phyloP scores from a whole-genome alignment of 495 filamentous ascomycete genomes.

The Aspergillus coremiiformis region DNA sequence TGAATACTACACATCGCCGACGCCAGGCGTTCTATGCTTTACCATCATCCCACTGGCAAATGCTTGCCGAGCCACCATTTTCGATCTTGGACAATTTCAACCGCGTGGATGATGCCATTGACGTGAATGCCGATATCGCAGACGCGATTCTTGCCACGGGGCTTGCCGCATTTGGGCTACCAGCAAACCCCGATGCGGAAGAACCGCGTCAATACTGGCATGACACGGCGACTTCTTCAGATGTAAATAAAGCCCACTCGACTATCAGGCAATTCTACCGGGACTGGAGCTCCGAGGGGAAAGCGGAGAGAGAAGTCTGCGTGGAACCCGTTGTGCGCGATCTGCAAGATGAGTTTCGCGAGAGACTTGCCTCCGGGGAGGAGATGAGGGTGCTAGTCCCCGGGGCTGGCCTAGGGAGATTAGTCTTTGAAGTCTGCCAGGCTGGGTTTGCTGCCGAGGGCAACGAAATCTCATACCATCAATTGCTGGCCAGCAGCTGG shows the following conservation, averaged over 20 bases:
- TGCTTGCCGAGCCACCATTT: constrained; percentile 75
- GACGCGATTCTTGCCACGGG: constrained; percentile 63
- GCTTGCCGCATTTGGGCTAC: constrained; percentile 55
- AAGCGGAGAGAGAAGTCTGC: constrained; percentile 62
- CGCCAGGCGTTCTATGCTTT: constrained; percentile 87
- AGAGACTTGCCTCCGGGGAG: constrained; percentile 18
- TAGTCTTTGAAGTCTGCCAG: constrained; percentile 79
- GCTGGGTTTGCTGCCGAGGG: constrained; percentile 73
- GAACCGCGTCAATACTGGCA: constrained; percentile 50
- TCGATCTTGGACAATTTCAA: constrained; percentile 69
- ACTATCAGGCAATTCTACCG: constrained; percentile 90
- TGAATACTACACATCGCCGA: constrained; percentile 80
- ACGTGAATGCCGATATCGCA: constrained; percentile 77
- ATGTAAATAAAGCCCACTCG: constrained; percentile 84
- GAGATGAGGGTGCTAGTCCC: constrained; percentile 70
- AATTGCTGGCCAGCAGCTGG: constrained; percentile 79
- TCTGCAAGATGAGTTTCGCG: constrained; percentile 48
- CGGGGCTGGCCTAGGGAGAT: constrained; percentile 78
- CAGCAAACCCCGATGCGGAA: constrained; percentile 22
- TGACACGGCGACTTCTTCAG: constrained; percentile 54
- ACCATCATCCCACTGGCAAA: constrained; percentile 70
- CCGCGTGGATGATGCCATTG: constrained; percentile 79
- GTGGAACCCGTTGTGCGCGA: constrained; percentile 64
- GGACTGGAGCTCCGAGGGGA: constrained; percentile 84
- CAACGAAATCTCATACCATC: constrained; percentile 95